These are phyloP conservation scores for Achaetomiella virescens DNA, from an alignment of 495 filamentous ascomycete species.

Conservation along the genomic window DNA sequence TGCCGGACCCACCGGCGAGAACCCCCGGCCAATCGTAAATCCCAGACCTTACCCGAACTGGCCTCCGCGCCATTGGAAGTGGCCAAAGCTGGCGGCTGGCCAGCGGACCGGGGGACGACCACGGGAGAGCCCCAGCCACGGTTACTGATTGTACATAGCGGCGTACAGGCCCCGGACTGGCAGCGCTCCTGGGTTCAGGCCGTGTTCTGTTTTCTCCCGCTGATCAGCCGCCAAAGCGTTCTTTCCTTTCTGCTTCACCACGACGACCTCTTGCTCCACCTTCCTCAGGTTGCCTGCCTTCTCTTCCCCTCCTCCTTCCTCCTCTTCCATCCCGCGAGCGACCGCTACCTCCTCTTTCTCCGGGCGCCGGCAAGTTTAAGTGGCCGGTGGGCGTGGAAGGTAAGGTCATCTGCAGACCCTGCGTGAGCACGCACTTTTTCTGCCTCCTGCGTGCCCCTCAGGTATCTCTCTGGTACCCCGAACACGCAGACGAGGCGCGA, in stretches of 20 bases:
- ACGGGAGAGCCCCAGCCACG: conserved; percentile 10
- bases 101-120: conserved; percentile 17
- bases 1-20: conserved; percentile 7
- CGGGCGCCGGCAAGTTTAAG: conserved; percentile 30
- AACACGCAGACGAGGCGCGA: no score
- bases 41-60: conserved; percentile 25
- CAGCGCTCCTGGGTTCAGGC: background rate
- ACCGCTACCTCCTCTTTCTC: conserved; percentile 33
- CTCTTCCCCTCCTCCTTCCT: conserved; percentile 27
- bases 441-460: no score
- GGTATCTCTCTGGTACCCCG: no score
- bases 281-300: conserved; percentile 37
- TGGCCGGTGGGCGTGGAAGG: no score
- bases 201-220: conserved; percentile 23
- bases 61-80: conserved; percentile 24
- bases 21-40: conserved; percentile 4
- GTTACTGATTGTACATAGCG: background rate
- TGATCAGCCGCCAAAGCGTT: conserved; percentile 5
- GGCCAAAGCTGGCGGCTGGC: conserved; percentile 19
- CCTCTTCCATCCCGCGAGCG: conserved; percentile 30
- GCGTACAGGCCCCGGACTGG: conserved; percentile 11
- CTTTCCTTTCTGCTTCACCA: conserved; percentile 29
- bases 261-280: conserved; percentile 23
- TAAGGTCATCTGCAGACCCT: no score
- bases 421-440: no score